phyloP scores from a whole-genome alignment of 176 grass and related monocot species.

The Phoenix roebelenii region DNA sequence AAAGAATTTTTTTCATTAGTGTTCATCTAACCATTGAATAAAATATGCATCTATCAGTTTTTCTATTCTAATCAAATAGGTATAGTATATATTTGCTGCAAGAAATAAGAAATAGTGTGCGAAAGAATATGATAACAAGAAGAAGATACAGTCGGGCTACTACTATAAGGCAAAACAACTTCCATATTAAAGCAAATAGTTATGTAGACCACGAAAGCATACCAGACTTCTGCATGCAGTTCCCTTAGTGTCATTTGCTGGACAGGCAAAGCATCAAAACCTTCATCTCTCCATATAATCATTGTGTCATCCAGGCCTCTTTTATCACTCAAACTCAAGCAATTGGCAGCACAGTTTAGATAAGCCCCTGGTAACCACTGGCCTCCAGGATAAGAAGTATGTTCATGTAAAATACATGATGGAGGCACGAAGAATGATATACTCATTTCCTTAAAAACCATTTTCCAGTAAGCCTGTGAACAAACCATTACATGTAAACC shows the following conservation, averaged over 20 bases:
- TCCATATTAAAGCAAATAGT: neutral
- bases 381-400: conserved; percentile 42
- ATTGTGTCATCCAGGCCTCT: conserved; percentile 30
- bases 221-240: conserved; percentile 70
- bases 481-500: no score
- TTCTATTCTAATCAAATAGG: no score
- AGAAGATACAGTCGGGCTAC: no score
- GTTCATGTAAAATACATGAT: conserved; percentile 57
- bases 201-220: conserved; percentile 8
- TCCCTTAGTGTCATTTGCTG: conserved; percentile 67
- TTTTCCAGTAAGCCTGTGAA: conserved; percentile 67
- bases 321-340: conserved; percentile 50
- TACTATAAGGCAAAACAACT: no score
- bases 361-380: conserved; percentile 64
- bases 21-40: no score
- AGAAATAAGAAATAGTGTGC: no score
- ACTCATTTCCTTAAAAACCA: conserved; percentile 78
- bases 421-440: conserved; percentile 48
- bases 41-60: no score
- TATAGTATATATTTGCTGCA: no score
- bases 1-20: no score
- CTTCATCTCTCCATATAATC: conserved; percentile 83
- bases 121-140: no score
- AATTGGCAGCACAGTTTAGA: conserved; percentile 66
- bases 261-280: conserved; percentile 48